Evolutionary conservation across 148 eudicot species (phyloP), one percentile per base, ranked within the genome.

Genomic region (Limonium bicolor): DNA sequence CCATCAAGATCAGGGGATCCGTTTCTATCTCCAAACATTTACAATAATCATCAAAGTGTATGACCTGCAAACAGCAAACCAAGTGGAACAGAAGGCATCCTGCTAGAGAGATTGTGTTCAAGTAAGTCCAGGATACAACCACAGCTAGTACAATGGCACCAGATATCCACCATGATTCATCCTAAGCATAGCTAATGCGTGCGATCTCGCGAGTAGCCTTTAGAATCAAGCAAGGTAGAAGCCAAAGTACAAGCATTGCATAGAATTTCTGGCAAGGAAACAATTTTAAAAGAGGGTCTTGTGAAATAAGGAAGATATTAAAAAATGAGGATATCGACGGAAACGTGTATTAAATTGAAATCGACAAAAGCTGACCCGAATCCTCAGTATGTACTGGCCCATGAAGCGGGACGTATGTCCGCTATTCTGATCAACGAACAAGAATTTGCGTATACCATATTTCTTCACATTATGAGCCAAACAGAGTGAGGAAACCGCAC

Each of bases 1-100:
- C 71, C 55, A 87, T 77, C 20, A 79, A 59, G 20, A 49, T 47
- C 28, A 62, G 14, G 38, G 69, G 64, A 41, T 78, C 72, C 17
- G 80, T 55, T 63, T 87, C 90, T 59, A 68, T 59, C 37, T 82
- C 83, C 65, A 87, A 57, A 28, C 69, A 61, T 51, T 79, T 77
- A 21, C 60, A 73, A 51, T 76, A 87, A 59, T 87, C 90, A 23
- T 87, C 85, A 31, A 87, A 87, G 56, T 87, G 96, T 56, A 87
- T 79, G 20, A 87, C 63, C 64, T 87, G 96, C 66, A 87, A 66
- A 64, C 44, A 70, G 73, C 96, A 82, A 40, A 86, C 80, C 61
- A 87, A 47, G 41, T 82, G 75, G 70, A 87, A 87, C 66, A 87
- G 56, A 27, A 82, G 54, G 57, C 90, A 76, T 52, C 82, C 78